Conservation (phyloP, 257 asterid species). For the Nicotiana undulata region DNA sequence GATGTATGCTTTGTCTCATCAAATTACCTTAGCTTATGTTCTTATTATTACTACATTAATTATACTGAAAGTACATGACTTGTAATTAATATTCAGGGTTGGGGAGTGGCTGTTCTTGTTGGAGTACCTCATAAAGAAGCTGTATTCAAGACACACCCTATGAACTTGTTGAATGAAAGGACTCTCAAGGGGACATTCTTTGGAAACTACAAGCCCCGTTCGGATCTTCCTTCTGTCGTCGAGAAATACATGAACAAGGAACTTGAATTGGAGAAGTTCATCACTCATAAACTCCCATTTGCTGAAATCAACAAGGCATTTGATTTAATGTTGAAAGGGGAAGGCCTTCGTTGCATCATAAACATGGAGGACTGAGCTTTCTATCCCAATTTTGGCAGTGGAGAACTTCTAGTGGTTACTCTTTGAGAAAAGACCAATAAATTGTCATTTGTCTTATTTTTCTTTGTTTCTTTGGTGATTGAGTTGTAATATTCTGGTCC, state of each 20-base stretch:
- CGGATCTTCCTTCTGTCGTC: constrained; percentile 39
- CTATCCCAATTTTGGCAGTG: background rate
- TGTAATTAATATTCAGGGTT: constrained; percentile 22
- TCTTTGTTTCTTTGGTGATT: background rate
- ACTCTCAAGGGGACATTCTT: constrained; percentile 45
- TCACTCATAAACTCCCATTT: constrained; percentile 47
- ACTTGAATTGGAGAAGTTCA: constrained; percentile 55
- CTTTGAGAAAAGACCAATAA: background rate
- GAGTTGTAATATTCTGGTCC: background rate
- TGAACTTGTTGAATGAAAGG: constrained; percentile 39
- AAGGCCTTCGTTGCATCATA: constrained; percentile 50
- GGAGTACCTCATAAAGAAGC: constrained; percentile 49
- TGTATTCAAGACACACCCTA: constrained; percentile 39
- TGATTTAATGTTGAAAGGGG: constrained; percentile 43
- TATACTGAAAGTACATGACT: background rate
- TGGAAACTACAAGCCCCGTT: constrained; percentile 45
- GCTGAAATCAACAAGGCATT: constrained; percentile 67
- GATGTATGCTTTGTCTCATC: constrained; percentile 21
- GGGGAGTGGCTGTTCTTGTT: constrained; percentile 59
- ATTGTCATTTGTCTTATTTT: background rate
- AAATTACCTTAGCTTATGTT: background rate
- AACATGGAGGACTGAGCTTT: constrained; percentile 30
- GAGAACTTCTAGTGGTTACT: background rate
- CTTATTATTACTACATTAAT: background rate
- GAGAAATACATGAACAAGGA: constrained; percentile 44